These are phyloP conservation scores for Boletus subcaerulescens DNA, from an alignment of 768 basidiomycete species.

Conservation along the genomic window DNA sequence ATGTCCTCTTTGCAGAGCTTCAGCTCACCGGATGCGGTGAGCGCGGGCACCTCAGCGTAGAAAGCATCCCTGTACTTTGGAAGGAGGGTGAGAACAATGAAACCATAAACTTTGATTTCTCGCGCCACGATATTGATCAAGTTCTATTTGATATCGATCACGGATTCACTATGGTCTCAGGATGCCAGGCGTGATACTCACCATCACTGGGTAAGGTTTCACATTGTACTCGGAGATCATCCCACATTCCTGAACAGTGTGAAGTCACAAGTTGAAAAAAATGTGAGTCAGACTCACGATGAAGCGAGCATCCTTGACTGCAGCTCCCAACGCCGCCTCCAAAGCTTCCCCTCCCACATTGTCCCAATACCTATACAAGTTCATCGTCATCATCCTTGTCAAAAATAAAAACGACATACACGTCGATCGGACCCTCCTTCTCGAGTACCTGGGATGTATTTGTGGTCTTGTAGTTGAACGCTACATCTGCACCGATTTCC, in stretches of 20 bases:
- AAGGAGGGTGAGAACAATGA: conserved; percentile 33
- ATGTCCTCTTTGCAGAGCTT: conserved; percentile 45
- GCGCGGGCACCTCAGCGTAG: conserved; percentile 38
- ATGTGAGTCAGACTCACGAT: conserved; percentile 29
- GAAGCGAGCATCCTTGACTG: conserved; percentile 45
- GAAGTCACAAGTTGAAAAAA: neutral
- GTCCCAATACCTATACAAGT: conserved; percentile 13
- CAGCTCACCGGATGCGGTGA: conserved; percentile 44
- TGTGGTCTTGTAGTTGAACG: conserved; percentile 71
- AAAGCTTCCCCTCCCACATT: conserved; percentile 55
- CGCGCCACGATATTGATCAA: conserved; percentile 37
- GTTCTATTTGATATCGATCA: conserved; percentile 28
- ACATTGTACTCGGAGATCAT: conserved; percentile 17
- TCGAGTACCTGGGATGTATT: conserved; percentile 49
- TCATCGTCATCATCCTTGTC: neutral
- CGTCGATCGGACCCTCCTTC: conserved; percentile 55
- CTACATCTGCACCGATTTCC: conserved; percentile 60
- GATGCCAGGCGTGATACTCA: neutral
- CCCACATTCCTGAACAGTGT: conserved; percentile 32
- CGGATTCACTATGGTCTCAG: neutral
- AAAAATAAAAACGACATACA: conserved; percentile 30
- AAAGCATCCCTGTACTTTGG: conserved; percentile 42
- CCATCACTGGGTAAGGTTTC: conserved; percentile 9
- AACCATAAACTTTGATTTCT: conserved; percentile 42
- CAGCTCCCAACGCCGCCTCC: conserved; percentile 49